A percentile compares a stretch with the other conserved stretches of the same genome.
Conservation (phyloP, 2,329 filamentous ascomycete genomes). For the Colletotrichum salicis region DNA sequence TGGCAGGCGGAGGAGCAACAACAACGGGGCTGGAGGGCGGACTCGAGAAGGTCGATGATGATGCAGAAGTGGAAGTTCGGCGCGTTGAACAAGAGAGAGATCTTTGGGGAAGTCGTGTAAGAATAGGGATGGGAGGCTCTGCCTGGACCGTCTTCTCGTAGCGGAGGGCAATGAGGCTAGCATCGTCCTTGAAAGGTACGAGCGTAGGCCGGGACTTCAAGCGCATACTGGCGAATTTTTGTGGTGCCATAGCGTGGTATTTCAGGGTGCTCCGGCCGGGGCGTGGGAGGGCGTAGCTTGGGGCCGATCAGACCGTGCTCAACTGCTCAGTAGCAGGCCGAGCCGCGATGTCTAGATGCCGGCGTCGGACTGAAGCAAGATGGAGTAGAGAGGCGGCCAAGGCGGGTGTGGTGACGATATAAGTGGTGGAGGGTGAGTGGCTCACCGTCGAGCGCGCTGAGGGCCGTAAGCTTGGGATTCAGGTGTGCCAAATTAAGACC, state of each 20-base stretch:
- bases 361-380: constrained; percentile 11
- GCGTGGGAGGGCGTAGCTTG: constrained; percentile 6
- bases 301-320: constrained; percentile 29
- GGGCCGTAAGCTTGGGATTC: constrained; percentile 16
- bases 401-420: constrained; percentile 22
- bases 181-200: constrained; percentile 58
- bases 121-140: constrained; percentile 66
- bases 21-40: constrained; percentile 43
- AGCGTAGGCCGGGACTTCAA: constrained; percentile 51
- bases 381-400: constrained; percentile 11
- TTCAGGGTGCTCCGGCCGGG: constrained; percentile 17
- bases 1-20: constrained; percentile 47
- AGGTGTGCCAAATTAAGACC: constrained; percentile 29
- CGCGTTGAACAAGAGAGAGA: constrained; percentile 29
- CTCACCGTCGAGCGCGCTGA: constrained; percentile 8
- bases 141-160: constrained; percentile 71
- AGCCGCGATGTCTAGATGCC: background rate
- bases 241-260: constrained; percentile 47
- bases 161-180: constrained; percentile 63
- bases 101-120: constrained; percentile 55
- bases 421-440: constrained; percentile 24
- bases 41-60: constrained; percentile 19
- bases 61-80: constrained; percentile 29
- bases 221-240: constrained; percentile 56
- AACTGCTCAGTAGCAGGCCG: constrained; percentile 12